Percentiles rank a stretch among this genome's conserved stretches.
phyloP scores from a whole-genome alignment of 2,329 filamentous ascomycete species.

The Samsoniella hepiali region DNA sequence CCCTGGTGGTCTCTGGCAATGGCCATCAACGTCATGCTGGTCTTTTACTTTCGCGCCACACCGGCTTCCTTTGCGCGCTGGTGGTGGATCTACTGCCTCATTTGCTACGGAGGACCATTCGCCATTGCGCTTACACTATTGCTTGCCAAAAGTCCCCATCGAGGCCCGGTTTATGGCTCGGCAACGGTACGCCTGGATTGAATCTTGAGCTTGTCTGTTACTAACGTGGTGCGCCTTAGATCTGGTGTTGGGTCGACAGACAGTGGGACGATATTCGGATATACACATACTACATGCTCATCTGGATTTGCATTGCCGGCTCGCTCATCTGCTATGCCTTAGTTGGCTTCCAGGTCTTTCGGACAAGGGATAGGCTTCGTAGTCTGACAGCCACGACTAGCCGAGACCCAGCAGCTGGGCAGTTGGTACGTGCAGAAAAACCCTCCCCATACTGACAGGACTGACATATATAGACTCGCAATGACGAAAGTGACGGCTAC shows the following conservation, averaged over 20 bases:
- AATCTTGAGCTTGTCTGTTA: background rate
- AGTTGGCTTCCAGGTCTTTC: slow-evolving; percentile 59
- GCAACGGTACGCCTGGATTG: slow-evolving; percentile 47
- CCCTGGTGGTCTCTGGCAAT: slow-evolving; percentile 77
- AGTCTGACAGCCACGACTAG: slow-evolving; percentile 46
- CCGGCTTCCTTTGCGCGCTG: slow-evolving; percentile 69
- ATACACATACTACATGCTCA: slow-evolving; percentile 59
- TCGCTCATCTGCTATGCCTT: slow-evolving; percentile 54
- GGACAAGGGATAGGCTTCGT: slow-evolving; percentile 51
- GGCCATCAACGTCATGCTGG: slow-evolving; percentile 76
- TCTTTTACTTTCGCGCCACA: slow-evolving; percentile 58
- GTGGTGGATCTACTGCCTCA: slow-evolving; percentile 65
- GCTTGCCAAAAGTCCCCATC: slow-evolving; percentile 43
- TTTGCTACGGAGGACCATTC: slow-evolving; percentile 71
- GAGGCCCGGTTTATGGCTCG: slow-evolving; percentile 50
- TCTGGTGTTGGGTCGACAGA: slow-evolving; percentile 61
- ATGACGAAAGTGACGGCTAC: slow-evolving; percentile 32
- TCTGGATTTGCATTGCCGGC: slow-evolving; percentile 57
- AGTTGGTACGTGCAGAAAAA: slow-evolving; percentile 31
- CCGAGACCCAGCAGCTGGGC: slow-evolving; percentile 27
- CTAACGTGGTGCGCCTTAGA: slow-evolving; percentile 33
- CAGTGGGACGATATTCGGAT: slow-evolving; percentile 56
- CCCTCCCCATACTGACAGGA: background rate
- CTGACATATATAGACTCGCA: background rate
- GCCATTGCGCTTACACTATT: slow-evolving; percentile 65